These are phyloP conservation scores for Dunaliella primolecta DNA, from an alignment of 139 green algal genomes.

Conservation along the genomic window DNA sequence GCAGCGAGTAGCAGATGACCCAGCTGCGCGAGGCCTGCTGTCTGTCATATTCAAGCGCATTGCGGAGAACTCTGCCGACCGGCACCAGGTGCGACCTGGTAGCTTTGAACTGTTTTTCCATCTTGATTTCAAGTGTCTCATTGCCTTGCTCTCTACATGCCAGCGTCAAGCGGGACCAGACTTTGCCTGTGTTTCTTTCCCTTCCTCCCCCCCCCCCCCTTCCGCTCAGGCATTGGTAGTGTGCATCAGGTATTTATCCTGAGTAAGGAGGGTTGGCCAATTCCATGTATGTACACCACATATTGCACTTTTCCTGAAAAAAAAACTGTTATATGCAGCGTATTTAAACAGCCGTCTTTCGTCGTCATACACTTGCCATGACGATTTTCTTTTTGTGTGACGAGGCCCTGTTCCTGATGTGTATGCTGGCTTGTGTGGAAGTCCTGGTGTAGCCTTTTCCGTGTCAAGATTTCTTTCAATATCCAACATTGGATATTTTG, in stretches of 20 bases:
- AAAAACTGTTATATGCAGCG: neutral
- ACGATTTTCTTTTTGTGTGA: neutral
- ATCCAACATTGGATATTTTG: too few relatives aligned
- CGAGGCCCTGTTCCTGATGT: neutral
- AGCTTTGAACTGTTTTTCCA: neutral
- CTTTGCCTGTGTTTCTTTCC: neutral
- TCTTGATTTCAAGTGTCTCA: neutral
- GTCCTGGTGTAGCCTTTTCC: neutral
- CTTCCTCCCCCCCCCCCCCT: neutral
- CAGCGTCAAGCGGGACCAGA: neutral
- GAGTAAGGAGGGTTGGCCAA: too few relatives aligned
- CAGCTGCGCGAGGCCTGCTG: constrained; percentile 47
- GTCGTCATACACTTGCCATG: neutral
- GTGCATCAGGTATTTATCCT: neutral
- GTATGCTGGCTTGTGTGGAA: neutral
- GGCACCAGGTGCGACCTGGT: constrained; percentile 23
- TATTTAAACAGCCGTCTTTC: neutral
- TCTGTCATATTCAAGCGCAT: constrained; percentile 75
- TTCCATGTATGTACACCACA: neutral
- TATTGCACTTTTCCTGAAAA: neutral
- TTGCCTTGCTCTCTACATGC: neutral
- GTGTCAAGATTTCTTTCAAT: neutral
- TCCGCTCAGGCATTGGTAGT: too few relatives aligned
- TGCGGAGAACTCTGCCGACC: constrained; percentile 58
- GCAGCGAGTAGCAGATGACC: constrained; percentile 10